Conservation (phyloP, 768 basidiomycete genomes). For the Boletellus emodensis region DNA sequence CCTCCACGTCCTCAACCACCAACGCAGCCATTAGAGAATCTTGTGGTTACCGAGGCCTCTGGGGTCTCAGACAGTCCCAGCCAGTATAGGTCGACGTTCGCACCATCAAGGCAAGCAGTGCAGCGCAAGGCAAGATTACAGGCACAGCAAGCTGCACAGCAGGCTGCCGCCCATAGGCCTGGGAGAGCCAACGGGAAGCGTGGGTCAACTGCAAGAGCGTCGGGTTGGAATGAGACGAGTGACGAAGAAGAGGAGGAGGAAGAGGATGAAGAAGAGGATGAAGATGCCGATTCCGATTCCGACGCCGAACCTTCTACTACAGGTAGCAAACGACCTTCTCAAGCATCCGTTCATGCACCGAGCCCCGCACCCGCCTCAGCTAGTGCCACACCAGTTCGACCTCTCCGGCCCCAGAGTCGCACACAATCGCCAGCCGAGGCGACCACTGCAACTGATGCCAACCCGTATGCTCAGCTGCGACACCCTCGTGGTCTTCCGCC, state of each 20-base stretch:
- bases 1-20: constrained; percentile 27
- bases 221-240: constrained; percentile 64
- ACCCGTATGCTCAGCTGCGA: constrained; percentile 47
- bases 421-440: constrained; percentile 29
- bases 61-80: constrained; percentile 28
- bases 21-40: constrained; percentile 35
- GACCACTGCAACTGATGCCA: constrained; percentile 30
- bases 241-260: constrained; percentile 81
- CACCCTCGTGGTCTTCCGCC: constrained; percentile 65
- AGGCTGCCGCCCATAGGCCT: constrained; percentile 72
- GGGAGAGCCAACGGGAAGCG: constrained; percentile 49
- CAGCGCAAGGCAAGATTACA: constrained; percentile 83
- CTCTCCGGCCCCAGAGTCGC: constrained; percentile 28
- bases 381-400: constrained; percentile 24
- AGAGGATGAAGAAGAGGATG: constrained; percentile 73
- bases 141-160: constrained; percentile 77
- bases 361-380: constrained; percentile 16
- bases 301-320: constrained; percentile 42
- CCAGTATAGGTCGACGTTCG: constrained; percentile 82
- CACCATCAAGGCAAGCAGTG: constrained; percentile 76
- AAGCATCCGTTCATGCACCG: constrained; percentile 14
- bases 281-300: constrained; percentile 62
- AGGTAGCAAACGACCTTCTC: constrained; percentile 33
- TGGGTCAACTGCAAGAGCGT: constrained; percentile 38
- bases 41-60: constrained; percentile 3